phyloP scores from a whole-genome alignment of 2,329 filamentous ascomycete species.

The Fusarium scirpi region DNA sequence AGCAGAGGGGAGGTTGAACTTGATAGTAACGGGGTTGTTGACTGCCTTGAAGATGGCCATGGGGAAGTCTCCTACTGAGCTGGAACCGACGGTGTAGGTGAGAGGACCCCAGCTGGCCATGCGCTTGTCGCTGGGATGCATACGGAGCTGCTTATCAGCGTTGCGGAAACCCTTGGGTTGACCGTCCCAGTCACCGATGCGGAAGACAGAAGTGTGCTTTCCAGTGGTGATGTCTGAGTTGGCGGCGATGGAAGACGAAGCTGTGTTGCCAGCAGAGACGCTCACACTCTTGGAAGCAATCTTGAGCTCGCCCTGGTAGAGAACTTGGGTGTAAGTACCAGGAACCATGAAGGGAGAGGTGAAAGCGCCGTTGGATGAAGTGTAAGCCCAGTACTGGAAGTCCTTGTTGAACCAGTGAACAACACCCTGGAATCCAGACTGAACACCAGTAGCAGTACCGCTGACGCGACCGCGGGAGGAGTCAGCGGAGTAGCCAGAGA shows the following conservation, averaged over 20 bases:
- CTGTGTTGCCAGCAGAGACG: constrained; percentile 62
- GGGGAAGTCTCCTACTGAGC: constrained; percentile 65
- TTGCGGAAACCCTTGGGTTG: constrained; percentile 74
- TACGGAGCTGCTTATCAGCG: constrained; percentile 73
- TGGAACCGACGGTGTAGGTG: constrained; percentile 72
- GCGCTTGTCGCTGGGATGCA: constrained; percentile 75
- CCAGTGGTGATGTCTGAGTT: constrained; percentile 57
- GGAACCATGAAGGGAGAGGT: constrained; percentile 75
- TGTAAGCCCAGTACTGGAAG: constrained; percentile 75
- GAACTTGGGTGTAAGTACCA: constrained; percentile 75
- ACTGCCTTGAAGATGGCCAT: constrained; percentile 74
- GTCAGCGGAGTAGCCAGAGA: constrained; percentile 69
- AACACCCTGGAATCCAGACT: constrained; percentile 64
- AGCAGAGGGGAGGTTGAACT: constrained; percentile 65
- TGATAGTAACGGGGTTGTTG: constrained; percentile 71
- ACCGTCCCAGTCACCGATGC: constrained; percentile 75
- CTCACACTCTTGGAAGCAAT: constrained; percentile 63
- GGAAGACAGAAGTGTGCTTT: constrained; percentile 67
- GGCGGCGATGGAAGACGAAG: constrained; percentile 64
- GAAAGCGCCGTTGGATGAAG: constrained; percentile 66
- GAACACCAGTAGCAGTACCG: constrained; percentile 70
- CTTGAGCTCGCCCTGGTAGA: constrained; percentile 70
- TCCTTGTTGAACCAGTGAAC: constrained; percentile 74
- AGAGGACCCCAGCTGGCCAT: constrained; percentile 71
- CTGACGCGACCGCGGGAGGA: constrained; percentile 69